Base-by-base conservation (phyloP, 805 yeast species). In the Yarrowia sp. region DNA sequence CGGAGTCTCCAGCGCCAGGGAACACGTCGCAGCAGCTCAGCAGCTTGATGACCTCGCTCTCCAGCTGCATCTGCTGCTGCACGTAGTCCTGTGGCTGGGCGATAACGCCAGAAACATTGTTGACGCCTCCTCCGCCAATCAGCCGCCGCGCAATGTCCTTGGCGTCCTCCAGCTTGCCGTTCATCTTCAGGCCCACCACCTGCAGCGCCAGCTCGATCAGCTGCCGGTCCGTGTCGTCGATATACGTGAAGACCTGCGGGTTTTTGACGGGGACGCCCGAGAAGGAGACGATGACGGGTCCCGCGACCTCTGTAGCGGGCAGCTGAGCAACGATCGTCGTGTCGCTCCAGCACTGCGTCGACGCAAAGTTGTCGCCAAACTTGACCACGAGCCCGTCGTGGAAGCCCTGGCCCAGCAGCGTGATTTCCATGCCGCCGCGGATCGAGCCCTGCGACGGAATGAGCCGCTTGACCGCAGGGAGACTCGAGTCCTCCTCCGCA, bases 381-480 rank as follows among this genome's bases (percentile, higher is more conserved):
- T 87, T 87, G 14, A 93, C 97, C 22, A 78, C 77, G 63, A 93
- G 76, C 0, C 96, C 97, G 16, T 87, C 88, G 61, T 86, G 84
- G 78, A 94, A 94, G 63, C 90, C 88, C 53, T 85, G 81, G 2
- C 99, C 99, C 44, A 94, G 77, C 55, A 94, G 76, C 0, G 99
- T 94, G 7, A 94, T 89, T 72, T 94, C 99, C 42, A 92, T 86
- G 16, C 99, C 99, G 66, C 99, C 99, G 65, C 97, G 81, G 12
- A 91, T 82, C 9, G 97, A 96, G 2, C 99, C 99, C 72, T 89
- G 94, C 0, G 96, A 87, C 1, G 99, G 99, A 63, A 94, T 92
- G 10, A 94, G 87, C 63, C 97, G 80, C 72, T 90, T 93, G 60
- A 93, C 86, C 0, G 80, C 71, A 1, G 96, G 96, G 0, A 51